phyloP scores from a whole-genome alignment of 2,329 filamentous ascomycete species.

The Phaeosphaeria sp. region DNA sequence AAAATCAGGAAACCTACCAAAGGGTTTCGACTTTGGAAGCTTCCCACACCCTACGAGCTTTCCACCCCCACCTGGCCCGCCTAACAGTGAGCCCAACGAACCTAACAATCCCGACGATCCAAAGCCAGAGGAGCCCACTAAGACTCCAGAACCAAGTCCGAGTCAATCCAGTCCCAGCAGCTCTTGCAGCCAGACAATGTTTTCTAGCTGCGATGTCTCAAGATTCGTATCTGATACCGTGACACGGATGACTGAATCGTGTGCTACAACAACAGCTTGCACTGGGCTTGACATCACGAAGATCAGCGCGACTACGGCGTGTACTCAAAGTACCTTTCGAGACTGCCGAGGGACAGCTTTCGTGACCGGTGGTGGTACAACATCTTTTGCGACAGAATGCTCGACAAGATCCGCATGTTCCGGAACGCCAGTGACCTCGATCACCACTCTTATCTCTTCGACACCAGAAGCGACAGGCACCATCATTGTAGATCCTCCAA shows the following conservation, averaged over 20 bases:
- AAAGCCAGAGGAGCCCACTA: neutral
- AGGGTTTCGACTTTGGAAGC: neutral
- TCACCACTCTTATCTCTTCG: neutral
- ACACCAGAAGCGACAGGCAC: too few species aligned
- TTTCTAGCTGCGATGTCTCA: neutral
- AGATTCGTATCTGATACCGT: neutral
- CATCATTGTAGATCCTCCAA: too few species aligned
- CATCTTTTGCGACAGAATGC: neutral
- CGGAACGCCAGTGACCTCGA: neutral
- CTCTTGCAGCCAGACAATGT: neutral
- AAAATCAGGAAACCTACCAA: neutral
- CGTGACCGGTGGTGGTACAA: neutral
- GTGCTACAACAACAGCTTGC: neutral
- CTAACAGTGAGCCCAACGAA: neutral
- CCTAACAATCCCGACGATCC: neutral
- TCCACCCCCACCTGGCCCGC: neutral
- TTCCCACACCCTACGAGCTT: neutral
- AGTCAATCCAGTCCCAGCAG: neutral
- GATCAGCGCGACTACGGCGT: neutral
- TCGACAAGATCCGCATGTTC: constrained; percentile 2
- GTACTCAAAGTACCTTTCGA: neutral
- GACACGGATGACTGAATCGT: neutral
- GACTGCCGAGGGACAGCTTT: neutral
- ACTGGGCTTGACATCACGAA: neutral
- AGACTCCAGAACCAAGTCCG: neutral